Percentiles rank a stretch among this genome's conserved stretches.
These are phyloP conservation scores for Mariannaea sp. DNA, from an alignment of 2,329 filamentous ascomycete species.

Conservation along the genomic window DNA sequence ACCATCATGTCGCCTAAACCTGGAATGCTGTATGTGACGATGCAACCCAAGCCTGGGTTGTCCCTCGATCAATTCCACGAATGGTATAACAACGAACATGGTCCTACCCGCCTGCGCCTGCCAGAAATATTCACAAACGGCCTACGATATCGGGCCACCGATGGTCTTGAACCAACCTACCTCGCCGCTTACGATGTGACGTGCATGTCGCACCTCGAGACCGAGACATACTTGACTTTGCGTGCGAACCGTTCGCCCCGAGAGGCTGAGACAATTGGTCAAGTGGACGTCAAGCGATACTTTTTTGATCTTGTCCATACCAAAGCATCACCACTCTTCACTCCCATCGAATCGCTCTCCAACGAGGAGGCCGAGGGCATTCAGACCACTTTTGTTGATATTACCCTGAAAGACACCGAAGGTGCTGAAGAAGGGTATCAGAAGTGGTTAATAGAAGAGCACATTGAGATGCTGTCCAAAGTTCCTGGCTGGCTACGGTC, in stretches of 20 bases:
- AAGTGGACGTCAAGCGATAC: conserved; percentile 68
- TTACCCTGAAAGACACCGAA: conserved; percentile 58
- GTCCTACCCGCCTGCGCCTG: conserved; percentile 76
- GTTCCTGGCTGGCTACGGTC: conserved; percentile 81
- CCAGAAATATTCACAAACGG: conserved; percentile 76
- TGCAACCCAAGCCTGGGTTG: conserved; percentile 74
- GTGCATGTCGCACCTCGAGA: conserved; percentile 71
- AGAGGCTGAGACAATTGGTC: conserved; percentile 58
- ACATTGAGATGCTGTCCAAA: conserved; percentile 71
- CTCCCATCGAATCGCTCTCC: conserved; percentile 62
- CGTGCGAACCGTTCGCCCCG: conserved; percentile 61
- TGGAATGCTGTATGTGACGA: conserved; percentile 83
- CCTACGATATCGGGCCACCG: conserved; percentile 75
- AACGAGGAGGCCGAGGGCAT: conserved; percentile 63
- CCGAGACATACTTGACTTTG: conserved; percentile 70
- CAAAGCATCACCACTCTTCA: conserved; percentile 60
- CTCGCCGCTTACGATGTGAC: conserved; percentile 83
- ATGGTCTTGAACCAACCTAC: conserved; percentile 67
- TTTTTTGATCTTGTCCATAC: conserved; percentile 71
- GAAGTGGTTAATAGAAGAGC: conserved; percentile 77
- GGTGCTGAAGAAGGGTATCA: conserved; percentile 58
- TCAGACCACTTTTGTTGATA: conserved; percentile 65
- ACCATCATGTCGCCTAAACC: conserved; percentile 49
- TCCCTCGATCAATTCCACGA: conserved; percentile 77
- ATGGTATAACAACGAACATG: conserved; percentile 95